Evolutionary conservation across 768 basidiomycete species (phyloP).

Genomic region (Phaeolepiota aurea): DNA sequence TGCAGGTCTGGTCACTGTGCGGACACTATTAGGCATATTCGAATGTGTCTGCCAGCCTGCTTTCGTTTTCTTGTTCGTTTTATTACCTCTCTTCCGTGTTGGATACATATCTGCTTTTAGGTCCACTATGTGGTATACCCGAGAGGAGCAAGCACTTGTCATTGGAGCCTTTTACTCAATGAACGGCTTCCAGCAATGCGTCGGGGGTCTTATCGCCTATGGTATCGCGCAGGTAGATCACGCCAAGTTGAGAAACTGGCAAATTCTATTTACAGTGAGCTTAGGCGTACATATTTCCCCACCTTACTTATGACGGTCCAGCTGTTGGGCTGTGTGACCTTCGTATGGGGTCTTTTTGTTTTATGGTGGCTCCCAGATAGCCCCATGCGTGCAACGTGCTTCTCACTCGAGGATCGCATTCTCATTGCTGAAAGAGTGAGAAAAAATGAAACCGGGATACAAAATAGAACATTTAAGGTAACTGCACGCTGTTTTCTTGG

Average conservation of each 20-base stretch:
- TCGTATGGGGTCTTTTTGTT: constrained; percentile 40
- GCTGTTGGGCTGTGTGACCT: constrained; percentile 35
- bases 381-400: constrained; percentile 39
- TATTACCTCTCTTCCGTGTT: background rate
- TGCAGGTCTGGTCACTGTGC: constrained; percentile 32
- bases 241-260: constrained; percentile 40
- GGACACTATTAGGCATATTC: constrained; percentile 39
- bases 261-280: constrained; percentile 32
- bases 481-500: too few species aligned
- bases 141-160: constrained; percentile 39
- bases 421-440: constrained; percentile 42
- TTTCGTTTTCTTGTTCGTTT: constrained; percentile 32
- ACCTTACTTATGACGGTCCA: constrained; percentile 8
- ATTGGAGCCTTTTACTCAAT: constrained; percentile 37
- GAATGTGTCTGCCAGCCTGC: constrained; percentile 41
- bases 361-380: constrained; percentile 42
- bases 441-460: constrained; percentile 44
- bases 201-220: constrained; percentile 41
- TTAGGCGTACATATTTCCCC: background rate
- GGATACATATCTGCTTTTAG: constrained; percentile 9
- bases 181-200: constrained; percentile 40
- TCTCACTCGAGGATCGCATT: constrained; percentile 34
- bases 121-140: constrained; percentile 45
- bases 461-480: constrained; percentile 43
- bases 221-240: constrained; percentile 36